Conservation (phyloP, 106 monocot genomes). For the Dendrobium huoshanense region DNA sequence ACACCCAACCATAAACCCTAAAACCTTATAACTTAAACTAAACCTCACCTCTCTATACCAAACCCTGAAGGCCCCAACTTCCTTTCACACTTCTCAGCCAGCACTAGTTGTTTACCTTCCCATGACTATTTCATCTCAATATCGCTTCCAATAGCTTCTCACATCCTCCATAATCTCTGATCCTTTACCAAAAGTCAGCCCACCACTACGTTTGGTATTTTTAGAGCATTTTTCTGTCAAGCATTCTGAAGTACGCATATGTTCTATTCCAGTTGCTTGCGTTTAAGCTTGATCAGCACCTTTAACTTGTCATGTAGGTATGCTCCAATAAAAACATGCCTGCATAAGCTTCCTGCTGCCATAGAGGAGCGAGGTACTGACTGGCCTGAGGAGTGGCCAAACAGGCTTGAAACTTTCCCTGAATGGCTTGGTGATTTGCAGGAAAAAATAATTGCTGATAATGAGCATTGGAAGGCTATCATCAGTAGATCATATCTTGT, state of each 20-base stretch:
- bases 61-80: no score
- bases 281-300: neutral
- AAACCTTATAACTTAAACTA: no score
- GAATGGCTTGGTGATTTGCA: constrained; percentile 75
- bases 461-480: constrained; percentile 71
- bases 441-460: constrained; percentile 53
- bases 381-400: constrained; percentile 99
- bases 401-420: constrained; percentile 75
- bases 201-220: no score
- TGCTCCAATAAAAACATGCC: constrained; percentile 49
- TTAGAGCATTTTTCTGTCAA: no score
- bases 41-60: no score
- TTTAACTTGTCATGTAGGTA: constrained; percentile 44
- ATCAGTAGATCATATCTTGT: constrained; percentile 72
- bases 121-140: no score
- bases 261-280: neutral
- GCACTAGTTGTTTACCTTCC: no score
- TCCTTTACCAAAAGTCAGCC: no score
- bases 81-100: no score
- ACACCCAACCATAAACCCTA: no score
- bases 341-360: constrained; percentile 67
- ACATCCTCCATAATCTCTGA: no score
- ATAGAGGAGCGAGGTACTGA: constrained; percentile 79
- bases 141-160: no score
- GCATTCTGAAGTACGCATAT: neutral